A percentile compares a stretch with the other conserved stretches of the same genome.
phyloP scores from a whole-genome alignment of 1,139 yeast species.

The Barnettozyma hawaiiensis region DNA sequence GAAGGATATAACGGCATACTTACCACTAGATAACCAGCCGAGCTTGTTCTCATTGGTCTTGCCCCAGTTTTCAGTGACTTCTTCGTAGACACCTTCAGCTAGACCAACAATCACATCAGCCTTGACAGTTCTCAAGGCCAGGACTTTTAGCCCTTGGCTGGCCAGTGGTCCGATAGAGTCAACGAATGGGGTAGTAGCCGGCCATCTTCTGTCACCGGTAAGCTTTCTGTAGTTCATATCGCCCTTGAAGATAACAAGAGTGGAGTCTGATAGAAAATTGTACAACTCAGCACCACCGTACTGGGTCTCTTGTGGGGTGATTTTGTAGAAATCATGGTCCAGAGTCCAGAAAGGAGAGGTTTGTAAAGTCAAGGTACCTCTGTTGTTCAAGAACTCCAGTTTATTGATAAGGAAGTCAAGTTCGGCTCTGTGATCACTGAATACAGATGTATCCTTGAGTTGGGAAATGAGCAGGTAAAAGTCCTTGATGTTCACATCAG shows the following conservation, averaged over 20 bases:
- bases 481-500: conserved; percentile 88
- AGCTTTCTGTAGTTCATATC: conserved; percentile 93
- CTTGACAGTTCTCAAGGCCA: conserved; percentile 86
- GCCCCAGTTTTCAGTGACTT: conserved; percentile 55
- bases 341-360: conserved; percentile 86
- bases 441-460: conserved; percentile 47
- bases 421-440: conserved; percentile 37
- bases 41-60: conserved; percentile 40
- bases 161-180: conserved; percentile 69
- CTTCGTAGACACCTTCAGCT: conserved; percentile 63
- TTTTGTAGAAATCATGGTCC: conserved; percentile 63
- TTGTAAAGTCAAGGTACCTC: conserved; percentile 49
- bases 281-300: conserved; percentile 56
- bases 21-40: conserved; percentile 88
- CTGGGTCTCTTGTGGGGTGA: conserved; percentile 45
- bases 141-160: conserved; percentile 48
- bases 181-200: conserved; percentile 66
- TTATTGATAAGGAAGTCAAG: conserved; percentile 41
- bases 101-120: conserved; percentile 96
- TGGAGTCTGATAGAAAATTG: conserved; percentile 40
- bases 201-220: conserved; percentile 89
- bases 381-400: conserved; percentile 42
- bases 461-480: conserved; percentile 55
- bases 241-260: conserved; percentile 82
- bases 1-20: conserved; percentile 84